A percentile compares a stretch with the other conserved stretches of the same genome.
Conservation (phyloP, 192 early-diverging fungal species). For the Oehlia diaphana region DNA sequence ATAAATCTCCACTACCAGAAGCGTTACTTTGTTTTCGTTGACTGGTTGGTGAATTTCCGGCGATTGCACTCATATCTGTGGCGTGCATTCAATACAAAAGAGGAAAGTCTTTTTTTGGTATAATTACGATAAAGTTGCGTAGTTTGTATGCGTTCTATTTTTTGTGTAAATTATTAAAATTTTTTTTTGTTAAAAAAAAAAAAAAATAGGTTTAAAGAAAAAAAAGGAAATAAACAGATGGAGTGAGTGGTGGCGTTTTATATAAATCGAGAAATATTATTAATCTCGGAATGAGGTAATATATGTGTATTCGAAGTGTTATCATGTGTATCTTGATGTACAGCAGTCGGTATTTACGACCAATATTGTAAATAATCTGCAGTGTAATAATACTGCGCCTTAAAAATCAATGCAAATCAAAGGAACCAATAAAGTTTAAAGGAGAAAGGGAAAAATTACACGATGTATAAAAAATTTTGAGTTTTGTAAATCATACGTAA, state of each 20-base stretch:
- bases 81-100: slow-evolving; percentile 6
- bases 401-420: neutral
- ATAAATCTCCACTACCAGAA: slow-evolving; percentile 8
- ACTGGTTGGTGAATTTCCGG: neutral
- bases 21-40: slow-evolving; percentile 28
- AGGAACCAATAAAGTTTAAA: neutral
- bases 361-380: slow-evolving; percentile 17
- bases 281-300: neutral
- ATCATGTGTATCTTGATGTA: neutral
- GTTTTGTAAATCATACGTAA: slow-evolving; percentile 1
- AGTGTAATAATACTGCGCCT: slow-evolving; percentile 2
- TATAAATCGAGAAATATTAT: neutral
- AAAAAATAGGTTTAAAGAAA: neutral
- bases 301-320: neutral
- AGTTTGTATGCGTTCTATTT: neutral
- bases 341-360: neutral
- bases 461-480: neutral
- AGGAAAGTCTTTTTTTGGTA: slow-evolving; percentile 1
- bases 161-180: neutral
- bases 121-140: neutral
- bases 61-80: neutral
- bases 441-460: neutral
- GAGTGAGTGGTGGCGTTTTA: neutral
- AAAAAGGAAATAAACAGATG: slow-evolving; percentile 17
- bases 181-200: neutral